Evolutionary conservation across 306 rosid genomes (phyloP).

Genomic region (Spatholobus suberectus): DNA sequence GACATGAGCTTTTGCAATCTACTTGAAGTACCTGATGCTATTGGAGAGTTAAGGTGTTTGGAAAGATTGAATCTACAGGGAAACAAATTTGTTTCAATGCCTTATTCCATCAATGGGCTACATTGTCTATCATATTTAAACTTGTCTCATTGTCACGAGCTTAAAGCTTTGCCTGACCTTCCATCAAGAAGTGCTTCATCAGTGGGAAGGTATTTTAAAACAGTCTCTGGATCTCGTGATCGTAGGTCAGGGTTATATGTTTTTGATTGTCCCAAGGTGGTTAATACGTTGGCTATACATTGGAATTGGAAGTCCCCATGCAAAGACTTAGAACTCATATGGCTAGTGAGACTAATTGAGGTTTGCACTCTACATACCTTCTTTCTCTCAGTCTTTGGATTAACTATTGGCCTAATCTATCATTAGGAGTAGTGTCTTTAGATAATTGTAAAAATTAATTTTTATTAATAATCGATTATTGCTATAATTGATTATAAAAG

Average conservation of each 20-base stretch:
- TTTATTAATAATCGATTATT: too few relatives aligned
- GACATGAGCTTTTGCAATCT: not conserved
- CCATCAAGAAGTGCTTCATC: not conserved
- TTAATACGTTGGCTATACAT: not conserved
- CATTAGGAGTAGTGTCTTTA: not conserved
- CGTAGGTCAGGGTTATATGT: slow-evolving; percentile 13
- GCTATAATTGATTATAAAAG: too few relatives aligned
- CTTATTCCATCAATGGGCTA: not conserved
- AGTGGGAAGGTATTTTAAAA: not conserved
- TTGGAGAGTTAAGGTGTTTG: not conserved
- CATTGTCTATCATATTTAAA: not conserved
- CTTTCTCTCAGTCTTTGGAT: not conserved
- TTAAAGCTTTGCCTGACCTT: not conserved
- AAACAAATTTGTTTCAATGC: not conserved
- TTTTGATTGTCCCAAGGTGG: not conserved
- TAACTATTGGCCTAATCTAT: not conserved
- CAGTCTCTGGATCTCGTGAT: not conserved
- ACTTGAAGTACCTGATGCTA: not conserved
- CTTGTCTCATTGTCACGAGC: not conserved
- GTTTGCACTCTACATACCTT: not conserved
- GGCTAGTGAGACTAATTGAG: not conserved
- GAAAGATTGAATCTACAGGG: not conserved
- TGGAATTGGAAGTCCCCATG: not conserved
- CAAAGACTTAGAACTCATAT: not conserved
- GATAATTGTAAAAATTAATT: not conserved